A percentile compares a stretch with the other conserved stretches of the same genome.
phyloP scores from a whole-genome alignment of 1,284 basidiomycete genomes.

The Moesziomyces aphidis region DNA sequence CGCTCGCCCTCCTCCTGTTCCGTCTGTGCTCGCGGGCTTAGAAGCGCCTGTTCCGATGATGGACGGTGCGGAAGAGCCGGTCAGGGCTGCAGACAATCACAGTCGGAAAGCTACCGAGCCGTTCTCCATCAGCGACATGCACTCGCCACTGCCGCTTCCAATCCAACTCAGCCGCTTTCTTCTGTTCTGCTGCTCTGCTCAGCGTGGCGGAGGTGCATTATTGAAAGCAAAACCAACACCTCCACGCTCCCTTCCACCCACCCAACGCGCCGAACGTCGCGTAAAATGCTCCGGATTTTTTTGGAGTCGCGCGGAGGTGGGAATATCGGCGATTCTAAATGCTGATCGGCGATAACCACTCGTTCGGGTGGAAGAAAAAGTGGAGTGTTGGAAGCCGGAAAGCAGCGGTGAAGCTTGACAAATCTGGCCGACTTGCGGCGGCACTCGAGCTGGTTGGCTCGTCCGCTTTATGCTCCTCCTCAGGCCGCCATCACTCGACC shows the following conservation, averaged over 20 bases:
- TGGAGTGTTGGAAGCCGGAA: constrained; percentile 13
- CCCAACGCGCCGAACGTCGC: constrained; percentile 22
- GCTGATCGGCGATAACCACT: constrained; percentile 13
- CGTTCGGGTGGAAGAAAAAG: constrained; percentile 9
- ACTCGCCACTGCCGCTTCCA: background rate
- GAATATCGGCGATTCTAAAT: constrained; percentile 14
- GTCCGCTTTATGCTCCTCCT: background rate
- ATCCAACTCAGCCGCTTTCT: background rate
- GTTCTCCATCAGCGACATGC: background rate
- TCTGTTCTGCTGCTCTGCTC: background rate
- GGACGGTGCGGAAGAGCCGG: background rate
- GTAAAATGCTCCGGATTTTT: constrained; percentile 21
- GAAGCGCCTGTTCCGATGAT: background rate
- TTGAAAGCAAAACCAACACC: constrained; percentile 30
- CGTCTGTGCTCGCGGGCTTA: no score
- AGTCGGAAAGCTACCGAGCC: background rate
- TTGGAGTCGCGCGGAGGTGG: background rate
- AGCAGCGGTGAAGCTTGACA: constrained; percentile 6
- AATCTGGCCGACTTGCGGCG: background rate
- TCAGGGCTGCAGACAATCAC: constrained; percentile 1
- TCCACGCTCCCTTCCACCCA: constrained; percentile 16
- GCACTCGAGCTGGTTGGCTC: no score
- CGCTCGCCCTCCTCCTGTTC: no score
- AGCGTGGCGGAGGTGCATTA: background rate
- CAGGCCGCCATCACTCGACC: no score